Evolutionary conservation across 2,329 filamentous ascomycete genomes (phyloP), one percentile per base, ranked within the genome.

Genomic region (Ceratocystis alfenasii): DNA sequence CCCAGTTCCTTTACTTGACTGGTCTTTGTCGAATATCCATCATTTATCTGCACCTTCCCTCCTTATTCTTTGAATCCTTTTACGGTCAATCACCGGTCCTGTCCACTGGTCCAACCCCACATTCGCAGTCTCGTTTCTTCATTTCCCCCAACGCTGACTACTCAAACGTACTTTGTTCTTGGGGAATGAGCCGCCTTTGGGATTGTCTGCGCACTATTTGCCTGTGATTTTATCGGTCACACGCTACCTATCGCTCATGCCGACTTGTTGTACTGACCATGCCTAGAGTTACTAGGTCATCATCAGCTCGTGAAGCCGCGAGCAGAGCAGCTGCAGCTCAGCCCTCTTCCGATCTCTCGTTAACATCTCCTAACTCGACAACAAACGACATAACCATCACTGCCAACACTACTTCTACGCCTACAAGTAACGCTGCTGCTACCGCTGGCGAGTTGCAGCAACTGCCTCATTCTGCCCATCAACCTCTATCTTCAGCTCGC

Each of bases 271-370:
- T 63, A 63, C 66, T 67, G 66, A 67, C 66, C 60, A 68, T 68
- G 66, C 81, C 86, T 84, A 96, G 92, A 89, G 87, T 94, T 74
- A 96, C 93, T 82, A 90, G 93, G 81, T 94, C 92, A 74, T 88
- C 92, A 77, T 88, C 92, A 77, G 88, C 92, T 80, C 91, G 91
- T 81, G 87, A 90, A 84, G 89, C 89, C 80, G 88, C 89, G 75
- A 84, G 77, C 74, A 80, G 79, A 74, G 78, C 79, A 77, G 78
- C 77, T 71, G 77, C 78, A 72, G 74, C 79, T 55, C 63, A 63
- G 53, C 50, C 66, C 64, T 65, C 76, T 71, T 72, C 77, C 68
- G 73, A 74, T 69, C 71, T 74, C 73, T 73, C 69, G 73, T 75
- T 68, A 75, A 74, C 69, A 71, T 73, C 71, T 71, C 70, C 53